A percentile compares a stretch with the other conserved stretches of the same genome.
phyloP scores from a whole-genome alignment of 2,329 filamentous ascomycete species.

The Neopestalotiopsis rosae region DNA sequence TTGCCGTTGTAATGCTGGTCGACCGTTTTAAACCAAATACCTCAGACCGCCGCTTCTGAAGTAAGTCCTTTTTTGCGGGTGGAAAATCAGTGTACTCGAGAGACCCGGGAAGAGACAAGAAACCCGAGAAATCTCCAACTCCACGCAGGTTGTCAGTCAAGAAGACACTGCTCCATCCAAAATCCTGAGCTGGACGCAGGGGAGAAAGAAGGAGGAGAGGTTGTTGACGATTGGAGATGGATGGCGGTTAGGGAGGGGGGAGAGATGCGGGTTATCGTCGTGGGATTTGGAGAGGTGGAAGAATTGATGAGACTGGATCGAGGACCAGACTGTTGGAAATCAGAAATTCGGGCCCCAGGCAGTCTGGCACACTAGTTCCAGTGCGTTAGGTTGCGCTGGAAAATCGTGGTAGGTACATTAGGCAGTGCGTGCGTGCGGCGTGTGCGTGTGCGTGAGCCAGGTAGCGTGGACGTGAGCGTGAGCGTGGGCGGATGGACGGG shows the following conservation, averaged over 20 bases:
- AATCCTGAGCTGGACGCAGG: slow-evolving; percentile 12
- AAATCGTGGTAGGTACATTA: neutral
- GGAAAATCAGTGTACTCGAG: slow-evolving; percentile 6
- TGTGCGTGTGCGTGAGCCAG: too few species aligned
- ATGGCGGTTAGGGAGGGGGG: neutral
- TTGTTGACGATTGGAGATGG: neutral
- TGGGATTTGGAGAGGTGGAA: slow-evolving; percentile 1
- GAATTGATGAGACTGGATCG: slow-evolving; percentile 4
- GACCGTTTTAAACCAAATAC: slow-evolving; percentile 29
- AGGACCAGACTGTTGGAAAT: slow-evolving; percentile 11
- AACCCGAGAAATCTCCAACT: slow-evolving; percentile 19
- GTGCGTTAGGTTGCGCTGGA: neutral
- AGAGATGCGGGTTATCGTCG: neutral
- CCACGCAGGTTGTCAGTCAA: slow-evolving; percentile 16
- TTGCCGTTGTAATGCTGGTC: slow-evolving; percentile 25
- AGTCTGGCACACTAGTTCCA: neutral
- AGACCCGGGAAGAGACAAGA: slow-evolving; percentile 18
- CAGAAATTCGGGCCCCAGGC: neutral
- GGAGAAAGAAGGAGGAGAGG: neutral
- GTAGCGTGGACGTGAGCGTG: neutral
- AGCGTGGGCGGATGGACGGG: neutral
- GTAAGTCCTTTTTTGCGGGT: slow-evolving; percentile 15
- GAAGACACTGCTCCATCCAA: slow-evolving; percentile 19
- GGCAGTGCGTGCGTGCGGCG: too few species aligned
- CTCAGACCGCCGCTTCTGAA: slow-evolving; percentile 29